A percentile compares a stretch with the other conserved stretches of the same genome.
Evolutionary conservation across 139 green algal genomes (phyloP).

Genomic region (Desmodesmus armatus): DNA sequence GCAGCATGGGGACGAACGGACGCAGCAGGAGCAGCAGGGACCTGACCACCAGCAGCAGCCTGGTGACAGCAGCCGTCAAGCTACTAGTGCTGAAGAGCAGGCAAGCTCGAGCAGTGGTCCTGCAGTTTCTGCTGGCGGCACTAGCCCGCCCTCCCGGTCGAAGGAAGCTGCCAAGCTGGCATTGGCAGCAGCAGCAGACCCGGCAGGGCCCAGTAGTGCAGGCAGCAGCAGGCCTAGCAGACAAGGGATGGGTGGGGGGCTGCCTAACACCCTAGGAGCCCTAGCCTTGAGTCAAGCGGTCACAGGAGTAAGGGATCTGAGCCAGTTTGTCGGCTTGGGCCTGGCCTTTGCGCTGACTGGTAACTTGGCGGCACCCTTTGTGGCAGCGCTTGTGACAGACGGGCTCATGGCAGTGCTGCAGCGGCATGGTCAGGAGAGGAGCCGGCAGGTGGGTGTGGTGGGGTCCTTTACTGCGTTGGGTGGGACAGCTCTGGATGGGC

Average conservation of each 20-base stretch:
- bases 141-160: no score
- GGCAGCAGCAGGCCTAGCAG: no score
- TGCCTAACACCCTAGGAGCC: conserved; percentile 25
- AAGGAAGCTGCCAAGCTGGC: not conserved
- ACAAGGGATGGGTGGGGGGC: no score
- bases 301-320: conserved; percentile 22
- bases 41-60: conserved; percentile 1
- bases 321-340: conserved; percentile 30
- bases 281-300: conserved; percentile 24
- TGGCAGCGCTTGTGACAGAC: conserved; percentile 30
- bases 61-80: no score
- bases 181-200: no score
- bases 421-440: conserved; percentile 3
- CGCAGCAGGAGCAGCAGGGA: not conserved
- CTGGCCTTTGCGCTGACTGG: conserved; percentile 32
- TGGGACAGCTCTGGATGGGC: not conserved
- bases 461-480: not conserved
- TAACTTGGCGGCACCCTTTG: conserved; percentile 34
- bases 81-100: no score
- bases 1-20: not conserved
- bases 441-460: not conserved
- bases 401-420: conserved; percentile 24
- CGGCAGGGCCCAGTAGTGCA: no score
- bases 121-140: no score
- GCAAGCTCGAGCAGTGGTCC: no score